Percentiles rank a stretch among this genome's conserved stretches.
Evolutionary conservation across 1,284 basidiomycete species (phyloP).

Genomic region (Xerocomus amazonicus): DNA sequence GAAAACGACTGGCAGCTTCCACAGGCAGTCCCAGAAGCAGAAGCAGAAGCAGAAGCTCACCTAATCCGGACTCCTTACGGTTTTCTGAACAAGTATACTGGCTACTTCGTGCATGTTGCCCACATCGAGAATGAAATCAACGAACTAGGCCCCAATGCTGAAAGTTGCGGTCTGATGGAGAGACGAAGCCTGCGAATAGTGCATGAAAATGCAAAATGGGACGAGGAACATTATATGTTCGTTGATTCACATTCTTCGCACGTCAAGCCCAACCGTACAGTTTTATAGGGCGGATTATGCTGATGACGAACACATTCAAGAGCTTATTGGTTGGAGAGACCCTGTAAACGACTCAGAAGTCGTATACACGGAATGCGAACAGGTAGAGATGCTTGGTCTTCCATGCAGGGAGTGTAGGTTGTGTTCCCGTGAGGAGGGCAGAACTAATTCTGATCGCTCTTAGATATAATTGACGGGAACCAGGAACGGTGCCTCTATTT

Average conservation of each 20-base stretch:
- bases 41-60: conserved; percentile 37
- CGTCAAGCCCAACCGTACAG: neutral
- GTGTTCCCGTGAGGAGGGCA: neutral
- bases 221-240: conserved; percentile 79
- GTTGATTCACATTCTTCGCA: conserved; percentile 20
- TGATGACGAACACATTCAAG: conserved; percentile 69
- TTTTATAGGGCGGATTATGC: conserved; percentile 67
- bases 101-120: conserved; percentile 67
- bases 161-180: conserved; percentile 43
- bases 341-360: conserved; percentile 42
- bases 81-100: conserved; percentile 67
- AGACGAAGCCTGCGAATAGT: conserved; percentile 48
- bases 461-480: conserved; percentile 55
- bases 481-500: conserved; percentile 64
- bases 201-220: conserved; percentile 72
- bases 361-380: conserved; percentile 68
- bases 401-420: conserved; percentile 74
- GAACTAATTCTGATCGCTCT: conserved; percentile 4
- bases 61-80: conserved; percentile 56
- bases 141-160: conserved; percentile 66
- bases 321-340: conserved; percentile 60
- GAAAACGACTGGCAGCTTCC: conserved; percentile 75
- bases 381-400: conserved; percentile 59
- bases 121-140: conserved; percentile 76
- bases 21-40: conserved; percentile 49